phyloP scores from a whole-genome alignment of 1,284 basidiomycete species.

The Sanghuangporus sanghuang region DNA sequence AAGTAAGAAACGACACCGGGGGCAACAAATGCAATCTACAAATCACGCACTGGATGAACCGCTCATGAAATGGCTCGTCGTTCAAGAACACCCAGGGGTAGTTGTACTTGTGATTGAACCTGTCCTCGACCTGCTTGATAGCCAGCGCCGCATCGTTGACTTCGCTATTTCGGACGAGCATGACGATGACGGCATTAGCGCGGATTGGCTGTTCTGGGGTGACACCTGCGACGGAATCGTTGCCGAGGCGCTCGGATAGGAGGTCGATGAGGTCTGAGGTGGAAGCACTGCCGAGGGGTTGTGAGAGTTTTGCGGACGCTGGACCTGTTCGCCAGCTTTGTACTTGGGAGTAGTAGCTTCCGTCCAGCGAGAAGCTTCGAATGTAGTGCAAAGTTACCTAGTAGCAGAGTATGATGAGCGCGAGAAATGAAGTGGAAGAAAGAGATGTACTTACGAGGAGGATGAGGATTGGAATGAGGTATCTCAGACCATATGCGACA shows the following conservation, averaged over 20 bases:
- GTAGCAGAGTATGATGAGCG: neutral
- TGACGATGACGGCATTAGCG: conserved; percentile 17
- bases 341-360: neutral
- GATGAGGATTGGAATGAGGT: conserved; percentile 11
- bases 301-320: conserved; percentile 1
- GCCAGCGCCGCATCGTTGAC: conserved; percentile 15
- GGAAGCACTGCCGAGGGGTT: conserved; percentile 13
- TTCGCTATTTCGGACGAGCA: conserved; percentile 17
- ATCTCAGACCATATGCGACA: conserved; percentile 10
- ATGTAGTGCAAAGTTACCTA: conserved; percentile 18
- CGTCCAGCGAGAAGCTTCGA: conserved; percentile 13
- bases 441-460: conserved; percentile 11
- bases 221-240: neutral
- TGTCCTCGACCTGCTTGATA: conserved; percentile 49
- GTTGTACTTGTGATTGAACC: conserved; percentile 57
- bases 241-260: conserved; percentile 13
- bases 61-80: conserved; percentile 62
- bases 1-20: conserved; percentile 4
- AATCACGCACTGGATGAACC: conserved; percentile 53
- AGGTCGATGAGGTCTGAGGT: conserved; percentile 16
- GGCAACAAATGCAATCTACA: neutral
- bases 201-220: neutral
- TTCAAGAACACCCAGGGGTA: conserved; percentile 76
- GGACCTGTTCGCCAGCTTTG: neutral
- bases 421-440: neutral